Conservation (phyloP, 164 flowering plant genomes). For the Annona cherimola region DNA sequence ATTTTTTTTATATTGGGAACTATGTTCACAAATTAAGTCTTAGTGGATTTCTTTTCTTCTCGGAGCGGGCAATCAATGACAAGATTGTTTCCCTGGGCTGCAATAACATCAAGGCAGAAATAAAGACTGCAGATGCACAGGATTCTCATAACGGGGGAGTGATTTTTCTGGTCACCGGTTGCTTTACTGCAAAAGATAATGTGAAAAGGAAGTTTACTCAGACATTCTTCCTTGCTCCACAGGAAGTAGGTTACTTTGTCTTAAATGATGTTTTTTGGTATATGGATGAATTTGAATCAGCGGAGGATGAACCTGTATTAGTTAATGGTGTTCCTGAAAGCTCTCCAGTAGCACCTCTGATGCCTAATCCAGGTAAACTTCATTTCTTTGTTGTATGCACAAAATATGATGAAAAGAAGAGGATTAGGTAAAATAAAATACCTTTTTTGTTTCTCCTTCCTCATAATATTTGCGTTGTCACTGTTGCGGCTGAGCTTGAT, state of each 20-base stretch:
- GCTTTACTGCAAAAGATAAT: conserved; percentile 52
- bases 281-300: conserved; percentile 38
- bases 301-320: conserved; percentile 10
- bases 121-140: conserved; percentile 78
- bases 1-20: too few relatives aligned
- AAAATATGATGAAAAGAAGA: too few relatives aligned
- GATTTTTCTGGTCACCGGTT: conserved; percentile 69
- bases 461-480: too few relatives aligned
- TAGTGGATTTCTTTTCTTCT: background rate
- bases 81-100: conserved; percentile 61
- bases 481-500: too few relatives aligned
- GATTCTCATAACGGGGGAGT: conserved; percentile 58
- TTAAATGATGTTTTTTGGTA: conserved; percentile 73
- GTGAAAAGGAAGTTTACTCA: conserved; percentile 56
- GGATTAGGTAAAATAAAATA: too few relatives aligned
- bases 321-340: conserved; percentile 25
- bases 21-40: too few relatives aligned
- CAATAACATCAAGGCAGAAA: conserved; percentile 56
- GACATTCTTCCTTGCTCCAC: conserved; percentile 82
- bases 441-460: too few relatives aligned
- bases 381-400: background rate
- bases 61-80: conserved; percentile 63
- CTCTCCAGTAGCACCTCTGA: conserved; percentile 13
- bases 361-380: conserved; percentile 41
- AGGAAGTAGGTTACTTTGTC: conserved; percentile 67